These are phyloP conservation scores for Trichophyton mentagrophytes DNA, from an alignment of 2,329 filamentous ascomycete genomes.

Conservation along the genomic window DNA sequence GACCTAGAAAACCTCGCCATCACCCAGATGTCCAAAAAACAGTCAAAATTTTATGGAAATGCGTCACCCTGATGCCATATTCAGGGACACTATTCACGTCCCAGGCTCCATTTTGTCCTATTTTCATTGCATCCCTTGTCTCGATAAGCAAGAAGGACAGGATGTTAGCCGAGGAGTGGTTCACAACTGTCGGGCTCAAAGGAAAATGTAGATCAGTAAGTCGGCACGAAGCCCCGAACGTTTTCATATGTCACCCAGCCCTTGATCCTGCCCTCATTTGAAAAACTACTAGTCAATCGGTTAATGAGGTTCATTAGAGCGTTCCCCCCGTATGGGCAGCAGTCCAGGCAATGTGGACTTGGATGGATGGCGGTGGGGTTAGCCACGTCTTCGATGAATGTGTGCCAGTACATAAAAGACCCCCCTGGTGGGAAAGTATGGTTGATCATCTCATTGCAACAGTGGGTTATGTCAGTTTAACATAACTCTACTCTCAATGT, in stretches of 20 bases:
- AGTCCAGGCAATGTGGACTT: neutral
- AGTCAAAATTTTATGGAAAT: conserved; percentile 4
- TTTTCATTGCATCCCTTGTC: conserved; percentile 9
- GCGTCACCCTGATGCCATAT: conserved; percentile 7
- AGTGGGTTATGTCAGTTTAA: conserved; percentile 4
- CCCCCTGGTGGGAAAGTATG: conserved; percentile 1
- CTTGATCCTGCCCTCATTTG: neutral
- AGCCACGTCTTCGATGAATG: neutral
- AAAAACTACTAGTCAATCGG: neutral
- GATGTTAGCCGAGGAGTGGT: conserved; percentile 7
- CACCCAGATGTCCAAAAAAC: conserved; percentile 9
- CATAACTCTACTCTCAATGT: neutral
- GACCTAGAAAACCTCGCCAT: conserved; percentile 8
- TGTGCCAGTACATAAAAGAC: neutral
- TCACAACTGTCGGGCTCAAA: neutral
- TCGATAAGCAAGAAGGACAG: conserved; percentile 6
- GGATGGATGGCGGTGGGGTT: neutral
- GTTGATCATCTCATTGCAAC: conserved; percentile 1
- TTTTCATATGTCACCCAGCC: neutral
- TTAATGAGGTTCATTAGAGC: neutral
- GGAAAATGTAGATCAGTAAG: conserved; percentile 4
- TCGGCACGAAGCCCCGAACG: neutral
- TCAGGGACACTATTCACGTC: conserved; percentile 10
- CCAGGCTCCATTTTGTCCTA: conserved; percentile 9
- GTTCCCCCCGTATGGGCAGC: conserved; percentile 3